Percentiles rank a stretch among this genome's conserved stretches.
These are phyloP conservation scores for Miscanthus sacchariflorus DNA, from an alignment of 202 grass and related monocot species.

Conservation along the genomic window DNA sequence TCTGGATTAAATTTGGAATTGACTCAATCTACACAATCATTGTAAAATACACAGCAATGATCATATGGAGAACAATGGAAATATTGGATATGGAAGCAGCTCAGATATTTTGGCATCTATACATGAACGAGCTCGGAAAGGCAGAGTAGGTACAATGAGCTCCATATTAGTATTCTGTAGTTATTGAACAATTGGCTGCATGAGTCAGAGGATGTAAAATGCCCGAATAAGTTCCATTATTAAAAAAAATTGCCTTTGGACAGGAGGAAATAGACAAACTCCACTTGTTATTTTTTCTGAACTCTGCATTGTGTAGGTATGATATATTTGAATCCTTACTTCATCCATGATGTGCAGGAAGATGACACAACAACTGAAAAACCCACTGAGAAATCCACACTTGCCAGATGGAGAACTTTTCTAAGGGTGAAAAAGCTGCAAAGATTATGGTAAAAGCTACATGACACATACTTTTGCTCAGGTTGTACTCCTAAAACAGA, in stretches of 20 bases:
- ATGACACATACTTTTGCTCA: not conserved
- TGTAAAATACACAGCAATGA: constrained; percentile 46
- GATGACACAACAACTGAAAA: constrained; percentile 24
- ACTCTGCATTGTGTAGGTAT: not conserved
- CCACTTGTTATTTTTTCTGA: not conserved
- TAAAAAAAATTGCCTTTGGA: not conserved
- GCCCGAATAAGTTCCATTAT: not conserved
- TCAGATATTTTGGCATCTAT: constrained; percentile 47
- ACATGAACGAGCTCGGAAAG: constrained; percentile 48
- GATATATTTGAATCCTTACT: not conserved
- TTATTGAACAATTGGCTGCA: constrained; percentile 16
- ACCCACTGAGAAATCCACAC: constrained; percentile 14
- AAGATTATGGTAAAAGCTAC: constrained; percentile 48
- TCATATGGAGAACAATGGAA: constrained; percentile 38
- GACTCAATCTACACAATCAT: constrained; percentile 28
- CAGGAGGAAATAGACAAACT: not conserved
- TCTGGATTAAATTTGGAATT: constrained; percentile 29
- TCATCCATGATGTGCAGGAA: constrained; percentile 36
- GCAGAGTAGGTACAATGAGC: constrained; percentile 3
- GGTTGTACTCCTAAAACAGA: not conserved
- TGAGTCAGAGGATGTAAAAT: not conserved
- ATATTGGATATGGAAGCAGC: constrained; percentile 38
- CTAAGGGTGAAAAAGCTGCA: constrained; percentile 37
- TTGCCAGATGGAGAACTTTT: not conserved
- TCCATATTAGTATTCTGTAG: not conserved